Evolutionary conservation across 805 yeast species (phyloP), one percentile per base, ranked within the genome.

Genomic region (Wickerhamomyces chambardii): DNA sequence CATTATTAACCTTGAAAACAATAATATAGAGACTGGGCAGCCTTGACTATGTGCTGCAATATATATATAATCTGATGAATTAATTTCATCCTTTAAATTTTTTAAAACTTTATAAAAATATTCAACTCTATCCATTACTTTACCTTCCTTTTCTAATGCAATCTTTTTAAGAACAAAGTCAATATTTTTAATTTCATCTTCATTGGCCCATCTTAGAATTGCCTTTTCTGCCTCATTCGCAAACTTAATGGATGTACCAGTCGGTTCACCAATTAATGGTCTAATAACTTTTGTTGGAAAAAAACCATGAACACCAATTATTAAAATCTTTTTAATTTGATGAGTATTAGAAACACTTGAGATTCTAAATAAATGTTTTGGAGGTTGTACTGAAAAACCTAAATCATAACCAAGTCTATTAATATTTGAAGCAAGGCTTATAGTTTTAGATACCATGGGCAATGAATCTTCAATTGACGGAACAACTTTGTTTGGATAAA

Each of bases 1-100:
- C 43, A 75, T 81, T 11, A 90, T 70, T 29, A 90, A 64, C 44
- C 70, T 69, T 0, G 95, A 81, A n/a, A 87, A 59, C 21, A 90
- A 55, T 24, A 85, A 78, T 1, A 86, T 76, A 1, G 95, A 74
- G 0, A 92, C 97, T 0, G 95, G 97, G 32, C 90, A 79, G 0
- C 98, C 98, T 56, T 90, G 98, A 0, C 97, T 89, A 58, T 90
- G 98, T 1, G 95, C 79, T 2, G 96, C 96, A 42, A 90, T 73
- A 51, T 81, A 86, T n/a, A 90, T 74, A 42, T 82, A 81, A 56
- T 90, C 97, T 0, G 96, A 90, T n/a, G 64, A 41, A 31, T 62
- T 61, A 3, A 67, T 46, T 37, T 64, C 67, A 27, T 63, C 58
- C 16, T 56, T 48, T 85, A 90, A 84, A 51, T 77, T 78, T 44